phyloP scores from a whole-genome alignment of 192 early-diverging fungal genomes.

The Allomyces javanicus region DNA sequence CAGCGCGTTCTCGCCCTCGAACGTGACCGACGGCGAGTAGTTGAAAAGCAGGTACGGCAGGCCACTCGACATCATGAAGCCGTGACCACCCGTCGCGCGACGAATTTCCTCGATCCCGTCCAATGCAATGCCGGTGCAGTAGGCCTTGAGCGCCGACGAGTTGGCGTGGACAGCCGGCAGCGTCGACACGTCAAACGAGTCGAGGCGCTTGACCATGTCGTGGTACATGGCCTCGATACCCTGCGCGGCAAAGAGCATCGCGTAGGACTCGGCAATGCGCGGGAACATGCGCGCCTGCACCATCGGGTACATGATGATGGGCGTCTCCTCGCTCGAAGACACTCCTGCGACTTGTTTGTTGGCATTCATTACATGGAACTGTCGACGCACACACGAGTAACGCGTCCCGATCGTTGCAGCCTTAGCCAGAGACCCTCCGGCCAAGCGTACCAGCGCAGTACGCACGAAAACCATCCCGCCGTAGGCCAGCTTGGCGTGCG shows the following conservation, averaged over 20 bases:
- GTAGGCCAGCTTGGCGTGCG: slow-evolving; percentile 60
- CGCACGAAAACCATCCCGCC: slow-evolving; percentile 73
- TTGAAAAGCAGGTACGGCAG: slow-evolving; percentile 45
- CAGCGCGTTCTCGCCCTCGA: slow-evolving; percentile 73
- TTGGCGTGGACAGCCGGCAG: slow-evolving; percentile 57
- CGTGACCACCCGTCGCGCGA: slow-evolving; percentile 58
- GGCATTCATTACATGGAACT: slow-evolving; percentile 25
- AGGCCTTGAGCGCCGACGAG: slow-evolving; percentile 48
- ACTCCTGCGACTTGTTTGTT: background rate
- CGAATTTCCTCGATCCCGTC: slow-evolving; percentile 52
- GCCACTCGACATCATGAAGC: slow-evolving; percentile 53
- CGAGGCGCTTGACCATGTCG: slow-evolving; percentile 32
- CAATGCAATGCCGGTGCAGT: slow-evolving; percentile 47
- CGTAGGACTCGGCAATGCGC: slow-evolving; percentile 49
- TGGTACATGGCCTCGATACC: slow-evolving; percentile 42
- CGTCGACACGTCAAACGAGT: slow-evolving; percentile 35
- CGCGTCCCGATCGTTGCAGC: slow-evolving; percentile 50
- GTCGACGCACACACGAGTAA: slow-evolving; percentile 49
- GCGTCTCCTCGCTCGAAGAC: slow-evolving; percentile 27
- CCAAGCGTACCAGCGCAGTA: slow-evolving; percentile 47
- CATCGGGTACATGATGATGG: slow-evolving; percentile 58
- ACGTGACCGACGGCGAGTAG: slow-evolving; percentile 52
- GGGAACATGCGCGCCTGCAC: slow-evolving; percentile 55
- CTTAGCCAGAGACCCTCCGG: slow-evolving; percentile 34
- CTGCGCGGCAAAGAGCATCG: slow-evolving; percentile 46